Evolutionary conservation across 2,329 filamentous ascomycete species (phyloP).

Genomic region (Monosporascus ibericus): DNA sequence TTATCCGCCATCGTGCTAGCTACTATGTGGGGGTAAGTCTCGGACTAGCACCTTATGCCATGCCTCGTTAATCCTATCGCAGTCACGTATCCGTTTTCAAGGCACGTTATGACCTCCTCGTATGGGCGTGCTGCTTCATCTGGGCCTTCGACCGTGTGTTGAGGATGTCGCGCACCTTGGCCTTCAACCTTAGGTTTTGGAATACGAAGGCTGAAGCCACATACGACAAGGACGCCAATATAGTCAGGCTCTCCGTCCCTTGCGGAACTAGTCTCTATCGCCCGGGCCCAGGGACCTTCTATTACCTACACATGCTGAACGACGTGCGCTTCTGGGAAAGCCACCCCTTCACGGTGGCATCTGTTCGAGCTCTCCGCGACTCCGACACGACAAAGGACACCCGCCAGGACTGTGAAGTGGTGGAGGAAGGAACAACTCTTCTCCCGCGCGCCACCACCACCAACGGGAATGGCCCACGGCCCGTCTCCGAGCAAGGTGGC

Average conservation of each 20-base stretch:
- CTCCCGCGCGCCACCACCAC: background rate
- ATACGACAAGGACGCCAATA: constrained; percentile 33
- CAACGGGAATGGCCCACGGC: background rate
- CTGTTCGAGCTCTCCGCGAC: constrained; percentile 8
- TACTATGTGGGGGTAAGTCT: constrained; percentile 45
- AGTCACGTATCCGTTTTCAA: constrained; percentile 48
- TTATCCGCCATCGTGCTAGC: constrained; percentile 44
- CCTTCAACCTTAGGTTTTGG: constrained; percentile 34
- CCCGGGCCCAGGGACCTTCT: constrained; percentile 36
- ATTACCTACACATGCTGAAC: constrained; percentile 38
- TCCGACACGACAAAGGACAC: background rate
- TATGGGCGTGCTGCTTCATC: constrained; percentile 42
- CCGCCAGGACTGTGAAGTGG: background rate
- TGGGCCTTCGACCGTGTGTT: constrained; percentile 45
- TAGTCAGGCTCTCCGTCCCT: constrained; percentile 35
- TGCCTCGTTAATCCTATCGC: background rate
- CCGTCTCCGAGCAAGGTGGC: background rate
- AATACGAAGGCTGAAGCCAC: constrained; percentile 26
- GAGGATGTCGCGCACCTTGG: constrained; percentile 35
- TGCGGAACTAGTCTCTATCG: constrained; percentile 26
- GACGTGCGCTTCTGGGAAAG: constrained; percentile 39
- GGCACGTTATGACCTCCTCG: constrained; percentile 40
- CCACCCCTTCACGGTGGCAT: constrained; percentile 43
- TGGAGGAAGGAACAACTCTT: constrained; percentile 5
- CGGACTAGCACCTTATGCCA: constrained; percentile 3